Conservation (phyloP, 2,329 filamentous ascomycete species). For the Moelleriella libera region DNA sequence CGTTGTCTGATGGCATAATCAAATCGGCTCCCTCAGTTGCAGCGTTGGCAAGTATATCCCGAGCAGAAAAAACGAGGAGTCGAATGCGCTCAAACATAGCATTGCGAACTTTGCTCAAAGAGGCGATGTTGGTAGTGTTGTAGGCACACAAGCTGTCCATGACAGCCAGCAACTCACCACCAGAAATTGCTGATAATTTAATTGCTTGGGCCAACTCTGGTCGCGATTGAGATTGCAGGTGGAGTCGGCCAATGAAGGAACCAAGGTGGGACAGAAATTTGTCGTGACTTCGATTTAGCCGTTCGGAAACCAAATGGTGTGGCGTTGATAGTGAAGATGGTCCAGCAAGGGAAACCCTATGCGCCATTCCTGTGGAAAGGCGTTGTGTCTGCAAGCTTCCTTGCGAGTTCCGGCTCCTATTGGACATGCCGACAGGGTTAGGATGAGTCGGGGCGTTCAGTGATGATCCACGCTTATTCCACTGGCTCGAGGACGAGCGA, state of each 20-base stretch:
- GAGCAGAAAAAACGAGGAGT: constrained; percentile 67
- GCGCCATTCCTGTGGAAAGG: constrained; percentile 43
- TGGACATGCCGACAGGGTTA: constrained; percentile 12
- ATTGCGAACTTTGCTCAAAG: constrained; percentile 54
- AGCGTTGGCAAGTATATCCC: constrained; percentile 59
- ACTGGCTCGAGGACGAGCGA: constrained; percentile 18
- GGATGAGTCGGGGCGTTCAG: constrained; percentile 19
- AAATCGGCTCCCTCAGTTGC: constrained; percentile 62
- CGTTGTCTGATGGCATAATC: constrained; percentile 68
- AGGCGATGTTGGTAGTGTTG: constrained; percentile 52
- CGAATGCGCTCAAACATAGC: constrained; percentile 70
- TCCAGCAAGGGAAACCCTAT: constrained; percentile 64
- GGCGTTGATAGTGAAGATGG: constrained; percentile 48
- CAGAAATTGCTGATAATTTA: constrained; percentile 69
- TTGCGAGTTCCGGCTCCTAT: constrained; percentile 22
- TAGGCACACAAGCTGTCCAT: constrained; percentile 73
- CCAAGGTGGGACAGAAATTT: constrained; percentile 80
- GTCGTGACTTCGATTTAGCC: constrained; percentile 69
- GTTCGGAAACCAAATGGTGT: constrained; percentile 69
- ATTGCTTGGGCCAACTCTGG: constrained; percentile 72
- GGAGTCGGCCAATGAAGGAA: constrained; percentile 79
- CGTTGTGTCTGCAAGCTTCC: constrained; percentile 26
- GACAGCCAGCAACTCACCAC: constrained; percentile 63
- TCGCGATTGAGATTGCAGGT: constrained; percentile 83
- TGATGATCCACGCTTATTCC: constrained; percentile 33